Evolutionary conservation across 2,329 filamentous ascomycete species (phyloP).

Genomic region (Hypoxylon sp.): DNA sequence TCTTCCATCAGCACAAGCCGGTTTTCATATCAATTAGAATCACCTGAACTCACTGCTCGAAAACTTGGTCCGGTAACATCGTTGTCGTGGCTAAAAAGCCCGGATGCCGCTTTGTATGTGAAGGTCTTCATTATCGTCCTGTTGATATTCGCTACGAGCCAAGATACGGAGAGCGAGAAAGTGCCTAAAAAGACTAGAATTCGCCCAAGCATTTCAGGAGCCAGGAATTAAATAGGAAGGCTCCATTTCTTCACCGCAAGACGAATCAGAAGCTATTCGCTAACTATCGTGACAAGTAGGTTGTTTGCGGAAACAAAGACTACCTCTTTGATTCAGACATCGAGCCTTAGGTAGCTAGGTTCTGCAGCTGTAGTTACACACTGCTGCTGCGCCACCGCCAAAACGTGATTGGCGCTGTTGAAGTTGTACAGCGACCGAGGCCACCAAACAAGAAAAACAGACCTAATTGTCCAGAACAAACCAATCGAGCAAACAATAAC

Average conservation of each 20-base stretch:
- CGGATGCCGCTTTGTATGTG: constrained; percentile 33
- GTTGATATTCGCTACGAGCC: constrained; percentile 8
- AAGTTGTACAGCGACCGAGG: constrained; percentile 35
- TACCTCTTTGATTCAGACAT: constrained; percentile 8
- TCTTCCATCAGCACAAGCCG: constrained; percentile 10
- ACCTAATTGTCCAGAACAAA: constrained; percentile 28
- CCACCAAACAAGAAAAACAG: constrained; percentile 28
- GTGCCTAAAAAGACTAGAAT: constrained; percentile 13
- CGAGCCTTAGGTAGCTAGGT: not conserved
- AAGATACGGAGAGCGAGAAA: constrained; percentile 13
- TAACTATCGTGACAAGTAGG: not conserved
- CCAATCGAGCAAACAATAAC: constrained; percentile 28
- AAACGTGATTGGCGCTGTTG: constrained; percentile 22
- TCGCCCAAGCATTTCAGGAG: constrained; percentile 7
- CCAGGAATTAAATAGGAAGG: constrained; percentile 9
- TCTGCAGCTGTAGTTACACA: constrained; percentile 14
- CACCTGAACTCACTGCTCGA: constrained; percentile 38
- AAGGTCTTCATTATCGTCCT: constrained; percentile 16
- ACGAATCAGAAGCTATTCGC: constrained; percentile 10
- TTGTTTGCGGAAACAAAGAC: not conserved
- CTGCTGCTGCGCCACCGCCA: constrained; percentile 25
- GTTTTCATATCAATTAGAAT: not conserved
- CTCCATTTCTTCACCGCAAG: not conserved
- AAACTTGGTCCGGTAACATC: constrained; percentile 37
- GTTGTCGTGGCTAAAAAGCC: constrained; percentile 41